Evolutionary conservation across 2,329 filamentous ascomycete species (phyloP), one percentile per base, ranked within the genome.

Genomic region (Monascus ruber): DNA sequence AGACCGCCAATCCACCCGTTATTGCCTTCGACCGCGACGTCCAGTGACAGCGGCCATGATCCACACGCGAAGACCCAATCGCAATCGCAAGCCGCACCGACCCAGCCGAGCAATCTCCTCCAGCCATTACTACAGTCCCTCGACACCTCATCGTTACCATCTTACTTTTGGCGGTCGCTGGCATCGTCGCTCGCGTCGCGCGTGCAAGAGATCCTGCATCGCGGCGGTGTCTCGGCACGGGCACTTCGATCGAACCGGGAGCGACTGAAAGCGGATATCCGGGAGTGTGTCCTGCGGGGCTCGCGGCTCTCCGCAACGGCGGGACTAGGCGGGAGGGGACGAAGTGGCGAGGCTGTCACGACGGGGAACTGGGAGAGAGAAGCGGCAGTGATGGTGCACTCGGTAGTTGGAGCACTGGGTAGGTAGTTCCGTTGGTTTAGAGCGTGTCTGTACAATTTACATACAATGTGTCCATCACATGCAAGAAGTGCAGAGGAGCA

Each of bases 131-230:
- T 94, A 6, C 68, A 75, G 7, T 71, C 81, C n/a, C 74, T 98
- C 5, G 91, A 96, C 61, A 94, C 87, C 0, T 78, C 84, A 0
- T 91, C 85, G 2, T 68, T 98, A 10, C 79, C 86, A 1, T 89
- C 84, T 0, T 94, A 89, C 59, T 98, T 94, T 65, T 98, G 91
- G 87, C 76, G 91, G 38, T 84, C 83, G 6, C 74, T 96, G 53
- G 91, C 91, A 0, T 78, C 83, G 1, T 81, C 78, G 40, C 70
- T 96, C 42, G 77, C 82, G 3, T 69, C 79, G 0, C 76, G 85
- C 24, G 86, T 94, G 0, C 81, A 87, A 59, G 89, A 96, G 48
- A 85, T 96, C 34, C 63, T 94, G 41, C 78, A 74, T 44, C 76
- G 85, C 42, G 88, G 89, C 2, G 89, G 91, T 0, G 83, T 88